Conservation (phyloP, 2,329 filamentous ascomycete genomes). For the Myriosclerotinia curreyana region DNA sequence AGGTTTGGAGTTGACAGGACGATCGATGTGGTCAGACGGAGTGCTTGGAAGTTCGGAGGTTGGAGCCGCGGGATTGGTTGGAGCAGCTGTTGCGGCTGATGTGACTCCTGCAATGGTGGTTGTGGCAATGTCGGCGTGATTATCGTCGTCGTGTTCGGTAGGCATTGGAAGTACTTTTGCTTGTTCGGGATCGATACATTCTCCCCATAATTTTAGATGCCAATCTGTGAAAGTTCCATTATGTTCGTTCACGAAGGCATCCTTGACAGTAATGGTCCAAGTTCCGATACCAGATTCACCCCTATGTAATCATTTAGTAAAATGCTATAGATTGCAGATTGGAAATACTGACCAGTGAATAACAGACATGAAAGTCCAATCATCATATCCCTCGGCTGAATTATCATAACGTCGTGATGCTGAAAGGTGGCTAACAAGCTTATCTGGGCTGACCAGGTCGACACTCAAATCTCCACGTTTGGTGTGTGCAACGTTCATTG, state of each 20-base stretch:
- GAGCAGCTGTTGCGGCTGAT: constrained; percentile 43
- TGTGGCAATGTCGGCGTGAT: constrained; percentile 67
- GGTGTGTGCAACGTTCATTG: constrained; percentile 91
- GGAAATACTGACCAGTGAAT: constrained; percentile 73
- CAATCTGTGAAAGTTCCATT: constrained; percentile 83
- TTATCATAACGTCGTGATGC: constrained; percentile 69
- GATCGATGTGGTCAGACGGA: constrained; percentile 62
- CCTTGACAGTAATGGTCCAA: constrained; percentile 89
- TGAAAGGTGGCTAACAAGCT: constrained; percentile 79
- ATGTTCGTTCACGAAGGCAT: constrained; percentile 73
- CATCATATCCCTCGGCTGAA: constrained; percentile 67
- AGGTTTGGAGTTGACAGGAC: constrained; percentile 50
- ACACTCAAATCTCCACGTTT: constrained; percentile 89
- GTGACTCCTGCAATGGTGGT: constrained; percentile 55
- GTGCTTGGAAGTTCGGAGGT: constrained; percentile 39
- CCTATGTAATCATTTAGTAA: constrained; percentile 52
- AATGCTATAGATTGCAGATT: not conserved
- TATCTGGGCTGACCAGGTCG: constrained; percentile 80
- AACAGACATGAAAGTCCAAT: constrained; percentile 99
- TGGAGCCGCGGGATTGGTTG: constrained; percentile 43
- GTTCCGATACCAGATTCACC: constrained; percentile 83
- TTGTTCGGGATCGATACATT: constrained; percentile 72
- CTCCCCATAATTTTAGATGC: constrained; percentile 92
- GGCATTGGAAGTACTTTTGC: constrained; percentile 78
- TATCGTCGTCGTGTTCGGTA: constrained; percentile 74